These are phyloP conservation scores for Puccinia coronata DNA, from an alignment of 1,284 basidiomycete species.

Conservation along the genomic window DNA sequence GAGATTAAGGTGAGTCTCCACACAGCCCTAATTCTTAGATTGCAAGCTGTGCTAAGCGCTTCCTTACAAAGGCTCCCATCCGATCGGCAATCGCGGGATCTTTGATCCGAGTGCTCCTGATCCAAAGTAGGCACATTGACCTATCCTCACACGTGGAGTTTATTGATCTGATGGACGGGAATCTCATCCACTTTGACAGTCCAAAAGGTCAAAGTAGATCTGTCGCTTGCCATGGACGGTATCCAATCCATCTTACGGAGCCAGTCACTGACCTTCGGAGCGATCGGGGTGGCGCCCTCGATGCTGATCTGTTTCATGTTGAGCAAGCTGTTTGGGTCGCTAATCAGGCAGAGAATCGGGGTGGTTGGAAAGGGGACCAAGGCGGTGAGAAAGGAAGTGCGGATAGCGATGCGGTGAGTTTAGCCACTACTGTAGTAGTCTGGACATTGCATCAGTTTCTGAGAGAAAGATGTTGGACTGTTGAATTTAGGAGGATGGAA, in stretches of 20 bases:
- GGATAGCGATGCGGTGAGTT: conserved; percentile 40
- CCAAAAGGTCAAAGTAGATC: conserved; percentile 63
- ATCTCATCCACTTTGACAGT: conserved; percentile 4
- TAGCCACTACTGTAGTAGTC: no score
- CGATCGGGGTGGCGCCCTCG: conserved; percentile 91
- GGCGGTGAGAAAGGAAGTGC: conserved; percentile 39
- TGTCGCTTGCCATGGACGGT: conserved; percentile 79
- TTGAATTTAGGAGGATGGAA: conserved; percentile 44
- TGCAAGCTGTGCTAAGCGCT: neutral
- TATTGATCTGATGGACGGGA: neutral
- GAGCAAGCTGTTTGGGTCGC: conserved; percentile 54
- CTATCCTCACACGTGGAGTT: neutral
- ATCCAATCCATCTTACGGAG: conserved; percentile 91
- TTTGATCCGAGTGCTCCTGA: conserved; percentile 79
- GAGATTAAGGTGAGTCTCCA: conserved; percentile 70
- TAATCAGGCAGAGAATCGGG: conserved; percentile 26
- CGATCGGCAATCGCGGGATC: conserved; percentile 78
- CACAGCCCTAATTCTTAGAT: conserved; percentile 8
- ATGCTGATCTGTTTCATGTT: conserved; percentile 76
- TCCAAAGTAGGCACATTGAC: conserved; percentile 81
- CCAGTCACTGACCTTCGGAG: conserved; percentile 94
- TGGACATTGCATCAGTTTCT: no score
- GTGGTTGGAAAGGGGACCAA: conserved; percentile 45
- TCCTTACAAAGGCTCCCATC: conserved; percentile 68
- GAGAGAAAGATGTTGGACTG: no score